These are phyloP conservation scores for Datisca glomerata DNA, from an alignment of 306 rosid genomes.

Conservation along the genomic window DNA sequence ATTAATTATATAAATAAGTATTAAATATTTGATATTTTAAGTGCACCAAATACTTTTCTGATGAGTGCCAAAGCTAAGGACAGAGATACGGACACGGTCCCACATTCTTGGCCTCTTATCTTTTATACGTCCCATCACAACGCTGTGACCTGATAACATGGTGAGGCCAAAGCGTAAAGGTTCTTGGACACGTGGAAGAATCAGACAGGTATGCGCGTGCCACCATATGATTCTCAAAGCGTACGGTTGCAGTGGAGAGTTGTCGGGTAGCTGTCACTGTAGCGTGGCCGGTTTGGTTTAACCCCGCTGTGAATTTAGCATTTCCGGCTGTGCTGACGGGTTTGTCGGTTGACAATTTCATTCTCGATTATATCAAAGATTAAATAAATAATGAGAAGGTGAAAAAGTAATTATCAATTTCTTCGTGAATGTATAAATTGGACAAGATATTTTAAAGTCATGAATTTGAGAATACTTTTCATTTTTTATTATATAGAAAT, in stretches of 20 bases:
- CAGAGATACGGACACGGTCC: slow-evolving; percentile 23
- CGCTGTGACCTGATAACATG: slow-evolving; percentile 5
- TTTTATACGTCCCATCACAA: slow-evolving; percentile 7
- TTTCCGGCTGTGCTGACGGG: too few species aligned
- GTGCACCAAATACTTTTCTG: too few species aligned
- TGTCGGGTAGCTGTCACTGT: not conserved
- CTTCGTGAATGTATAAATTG: too few species aligned
- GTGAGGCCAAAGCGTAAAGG: not conserved
- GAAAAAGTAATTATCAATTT: too few species aligned
- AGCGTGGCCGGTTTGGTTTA: slow-evolving; percentile 1
- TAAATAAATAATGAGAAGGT: too few species aligned
- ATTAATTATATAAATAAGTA: not conserved
- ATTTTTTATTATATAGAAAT: too few species aligned
- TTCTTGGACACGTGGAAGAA: slow-evolving; percentile 1
- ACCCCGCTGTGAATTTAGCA: not conserved
- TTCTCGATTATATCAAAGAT: too few species aligned
- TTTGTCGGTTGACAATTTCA: too few species aligned
- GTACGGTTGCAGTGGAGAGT: slow-evolving; percentile 1
- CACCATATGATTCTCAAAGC: not conserved
- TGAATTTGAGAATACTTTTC: too few species aligned
- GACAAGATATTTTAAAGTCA: too few species aligned
- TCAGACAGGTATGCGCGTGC: not conserved
- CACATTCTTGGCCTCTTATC: not conserved
- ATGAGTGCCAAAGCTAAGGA: slow-evolving; percentile 10
- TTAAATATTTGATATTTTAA: too few species aligned